Percentiles rank a stretch among this genome's conserved stretches.
Evolutionary conservation across 140 eudicot genomes (phyloP).

Genomic region (Eryngium alpinum): DNA sequence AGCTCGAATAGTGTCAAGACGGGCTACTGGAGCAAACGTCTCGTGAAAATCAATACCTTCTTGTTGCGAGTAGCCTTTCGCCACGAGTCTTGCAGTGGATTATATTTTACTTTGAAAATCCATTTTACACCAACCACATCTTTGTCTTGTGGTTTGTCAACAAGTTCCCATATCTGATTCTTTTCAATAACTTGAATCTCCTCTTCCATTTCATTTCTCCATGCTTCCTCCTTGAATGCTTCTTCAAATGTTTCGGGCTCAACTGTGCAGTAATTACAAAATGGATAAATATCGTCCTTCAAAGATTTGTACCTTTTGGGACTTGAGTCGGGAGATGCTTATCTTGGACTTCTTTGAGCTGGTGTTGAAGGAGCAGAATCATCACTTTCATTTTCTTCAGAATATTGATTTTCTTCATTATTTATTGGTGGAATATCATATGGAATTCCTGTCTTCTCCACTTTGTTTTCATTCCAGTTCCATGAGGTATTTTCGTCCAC

Average conservation of each 20-base stretch:
- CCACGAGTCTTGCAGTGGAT: not conserved
- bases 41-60: not conserved
- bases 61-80: not conserved
- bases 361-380: too few species aligned
- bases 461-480: too few species aligned
- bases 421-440: too few species aligned
- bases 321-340: not conserved
- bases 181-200: not conserved
- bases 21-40: not conserved
- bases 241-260: constrained; percentile 5
- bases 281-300: not conserved
- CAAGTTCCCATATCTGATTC: not conserved
- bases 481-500: too few species aligned
- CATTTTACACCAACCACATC: not conserved
- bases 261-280: not conserved
- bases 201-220: too few species aligned
- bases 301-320: not conserved
- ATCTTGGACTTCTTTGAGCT: too few species aligned
- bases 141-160: not conserved
- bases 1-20: not conserved
- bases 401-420: too few species aligned
- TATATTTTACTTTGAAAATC: too few species aligned
- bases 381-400: too few species aligned
- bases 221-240: not conserved
- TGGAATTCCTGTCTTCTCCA: too few species aligned